These are phyloP conservation scores for Huntiella abstrusa DNA, from an alignment of 2,329 filamentous ascomycete species.

Conservation along the genomic window DNA sequence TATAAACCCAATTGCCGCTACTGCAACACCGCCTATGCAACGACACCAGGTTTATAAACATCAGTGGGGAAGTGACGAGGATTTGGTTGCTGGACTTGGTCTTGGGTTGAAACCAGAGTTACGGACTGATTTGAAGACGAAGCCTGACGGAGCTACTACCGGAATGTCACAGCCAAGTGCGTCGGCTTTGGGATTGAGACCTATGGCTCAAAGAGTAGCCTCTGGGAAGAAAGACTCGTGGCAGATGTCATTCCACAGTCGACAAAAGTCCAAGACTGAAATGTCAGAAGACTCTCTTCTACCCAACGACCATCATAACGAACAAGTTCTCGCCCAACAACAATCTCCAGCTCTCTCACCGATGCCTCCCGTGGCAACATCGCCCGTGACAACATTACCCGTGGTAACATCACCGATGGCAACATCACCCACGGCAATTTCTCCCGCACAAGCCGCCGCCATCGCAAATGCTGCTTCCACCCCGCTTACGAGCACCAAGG, in stretches of 20 bases:
- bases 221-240: constrained; percentile 20
- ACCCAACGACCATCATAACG: constrained; percentile 17
- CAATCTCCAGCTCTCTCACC: constrained; percentile 9
- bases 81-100: constrained; percentile 65
- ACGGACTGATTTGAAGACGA: constrained; percentile 17
- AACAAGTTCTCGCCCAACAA: constrained; percentile 5
- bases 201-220: neutral
- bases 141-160: no score
- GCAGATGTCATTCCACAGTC: constrained; percentile 25
- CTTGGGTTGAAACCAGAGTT: constrained; percentile 42
- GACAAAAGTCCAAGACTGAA: constrained; percentile 20
- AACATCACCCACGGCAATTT: constrained; percentile 16
- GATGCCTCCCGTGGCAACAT: constrained; percentile 18
- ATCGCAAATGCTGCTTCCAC: constrained; percentile 7
- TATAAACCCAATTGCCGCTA: constrained; percentile 14
- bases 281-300: constrained; percentile 28
- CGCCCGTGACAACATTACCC: no score
- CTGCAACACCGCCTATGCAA: constrained; percentile 22
- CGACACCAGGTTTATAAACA: constrained; percentile 27
- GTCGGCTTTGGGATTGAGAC: neutral
- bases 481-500: constrained; percentile 15
- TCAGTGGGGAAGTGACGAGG: constrained; percentile 79
- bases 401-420: neutral
- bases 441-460: constrained; percentile 3
- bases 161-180: neutral